Evolutionary conservation across 805 yeast genomes (phyloP), one percentile per base, ranked within the genome.

Genomic region (Yamadazyma nakazawae): DNA sequence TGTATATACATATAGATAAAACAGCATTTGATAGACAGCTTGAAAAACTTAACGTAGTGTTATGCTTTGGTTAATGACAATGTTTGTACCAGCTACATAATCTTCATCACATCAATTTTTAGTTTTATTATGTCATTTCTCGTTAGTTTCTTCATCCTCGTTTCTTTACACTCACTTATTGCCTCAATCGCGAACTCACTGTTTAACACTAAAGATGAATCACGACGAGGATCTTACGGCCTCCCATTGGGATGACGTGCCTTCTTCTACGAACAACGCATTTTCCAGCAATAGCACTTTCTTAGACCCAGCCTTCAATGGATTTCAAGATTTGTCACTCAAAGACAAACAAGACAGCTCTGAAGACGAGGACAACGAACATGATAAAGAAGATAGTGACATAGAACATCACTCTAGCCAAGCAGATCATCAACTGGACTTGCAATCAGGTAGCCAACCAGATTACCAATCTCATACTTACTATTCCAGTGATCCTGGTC

Each of bases 221-320:
- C 67, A 67, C 56, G 82, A 79, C 32, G 55, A 52, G 24, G 79
- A 75, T 45, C 65, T 79, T 25, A 74, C 78, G 9, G 77, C 79
- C 5, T 76, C 82, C 1, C 79, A 75, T 48, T 82, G 87, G 88
- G 85, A 76, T 47, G 87, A 81, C 54, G 78, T 73, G 3, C 60
- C 78, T 12, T 61, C 77, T 12, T 63, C 79, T 1, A 62, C 60
- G 32, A 35, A 26, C 5, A 46, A 51, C 21, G 21, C 36, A 5
- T 24, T 17, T 9, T 38, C 45, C 14, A 31, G n/a, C 21, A 21
- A 41, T 14, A 13, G 47, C 16, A 37, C 52, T 1, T 52, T 45
- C 45, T 43, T 36, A 6, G 48, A 47, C n/a, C 49, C 52, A 4
- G 48, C 44, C 16, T 47, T 49, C 42, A 53, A 54, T 43, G 57